Percentiles rank a stretch among this genome's conserved stretches.
These are phyloP conservation scores for Trichopus zeylanicus DNA, from an alignment of 116 monocot species.

Conservation along the genomic window DNA sequence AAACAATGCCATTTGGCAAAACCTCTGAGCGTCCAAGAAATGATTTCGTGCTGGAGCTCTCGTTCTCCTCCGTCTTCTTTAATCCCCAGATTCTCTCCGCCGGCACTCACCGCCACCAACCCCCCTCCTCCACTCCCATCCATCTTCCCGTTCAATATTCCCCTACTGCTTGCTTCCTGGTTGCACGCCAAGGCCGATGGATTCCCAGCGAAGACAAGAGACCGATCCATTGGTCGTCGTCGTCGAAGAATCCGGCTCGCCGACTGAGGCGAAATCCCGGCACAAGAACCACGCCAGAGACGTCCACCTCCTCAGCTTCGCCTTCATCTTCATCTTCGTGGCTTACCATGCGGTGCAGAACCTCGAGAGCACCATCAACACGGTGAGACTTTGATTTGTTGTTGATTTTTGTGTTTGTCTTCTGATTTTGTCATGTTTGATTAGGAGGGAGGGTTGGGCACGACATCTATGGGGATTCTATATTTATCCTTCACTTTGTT, in stretches of 20 bases:
- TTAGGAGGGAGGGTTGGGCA: slow-evolving; percentile 70
- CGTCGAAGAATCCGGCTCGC: not conserved
- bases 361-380: slow-evolving; percentile 76
- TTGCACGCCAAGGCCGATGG: too few relatives aligned
- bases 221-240: slow-evolving; percentile 2
- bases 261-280: not conserved
- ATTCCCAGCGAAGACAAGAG: slow-evolving; percentile 3
- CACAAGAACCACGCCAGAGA: slow-evolving; percentile 32
- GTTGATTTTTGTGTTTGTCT: not conserved
- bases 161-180: too few relatives aligned
- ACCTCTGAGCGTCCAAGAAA: too few relatives aligned
- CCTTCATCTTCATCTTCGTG: slow-evolving; percentile 84
- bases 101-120: too few relatives aligned
- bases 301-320: slow-evolving; percentile 50
- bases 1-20: too few relatives aligned
- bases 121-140: too few relatives aligned
- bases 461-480: slow-evolving; percentile 73
- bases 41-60: too few relatives aligned
- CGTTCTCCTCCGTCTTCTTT: too few relatives aligned
- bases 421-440: not conserved
- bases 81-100: too few relatives aligned
- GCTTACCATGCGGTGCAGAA: slow-evolving; percentile 83
- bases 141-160: too few relatives aligned
- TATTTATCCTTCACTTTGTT: slow-evolving; percentile 85
- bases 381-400: slow-evolving; percentile 16